Evolutionary conservation across 164 flowering plant genomes (phyloP), one percentile per base, ranked within the genome.

Genomic region (Berberis vulgaris): DNA sequence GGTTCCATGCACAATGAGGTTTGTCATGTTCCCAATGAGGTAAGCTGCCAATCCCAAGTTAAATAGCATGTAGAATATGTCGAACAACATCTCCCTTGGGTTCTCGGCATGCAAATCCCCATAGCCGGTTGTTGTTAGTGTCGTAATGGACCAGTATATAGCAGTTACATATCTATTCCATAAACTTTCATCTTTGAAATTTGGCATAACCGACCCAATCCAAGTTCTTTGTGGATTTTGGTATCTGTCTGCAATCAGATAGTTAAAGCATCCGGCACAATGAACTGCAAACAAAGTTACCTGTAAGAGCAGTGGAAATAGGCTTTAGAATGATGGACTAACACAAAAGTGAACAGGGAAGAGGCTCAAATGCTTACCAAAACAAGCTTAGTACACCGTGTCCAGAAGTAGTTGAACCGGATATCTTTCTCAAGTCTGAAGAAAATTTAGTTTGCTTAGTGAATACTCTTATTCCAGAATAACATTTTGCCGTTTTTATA

Each of bases 1-100:
- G 67, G 99, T 91, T 81, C 97, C 82, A 69, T 89, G 94, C 66
- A 94, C 99, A 0, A 91, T 87, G 6, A 94, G 99, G 74, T 94
- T 94, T 41, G 97, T 94, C 99, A 94, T 94, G 82, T 94, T 94
- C 40, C 99, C 97, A 9, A 94, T 94, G 73, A 94, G 80, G 76
- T 94, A 94, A 26, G 99, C 78, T 6, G 96, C 87, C 64, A 94
- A 72, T 54, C 97, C 99, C 76, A 91, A 74, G 82, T 91, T 94
- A 81, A 91, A 94, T 26, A 94, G 79, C 99, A 91, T 94, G 82
- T 87, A 94, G 54, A 84, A 78, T 42, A 85, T 89, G 67, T 77
- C 86, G 71, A 94, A 94, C 43, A 94, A 63, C 99, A 94, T 94
- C 75, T 94, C 99, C 59, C 83, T 81, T 42, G 97, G 69, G 72